phyloP scores from a whole-genome alignment of 305 asterid species.

The Fraxinus albicans region DNA sequence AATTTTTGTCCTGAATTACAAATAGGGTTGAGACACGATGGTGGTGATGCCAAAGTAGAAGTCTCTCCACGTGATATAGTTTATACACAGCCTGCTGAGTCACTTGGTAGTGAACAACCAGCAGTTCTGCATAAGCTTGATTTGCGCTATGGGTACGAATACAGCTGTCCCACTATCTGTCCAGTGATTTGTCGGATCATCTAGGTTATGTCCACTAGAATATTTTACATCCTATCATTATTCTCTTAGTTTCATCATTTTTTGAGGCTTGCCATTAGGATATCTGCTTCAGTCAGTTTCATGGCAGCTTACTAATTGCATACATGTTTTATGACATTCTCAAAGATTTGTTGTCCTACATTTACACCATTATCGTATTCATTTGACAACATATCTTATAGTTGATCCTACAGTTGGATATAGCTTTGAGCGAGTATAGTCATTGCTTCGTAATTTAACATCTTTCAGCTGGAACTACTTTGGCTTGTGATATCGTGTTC shows the following conservation, averaged over 20 bases:
- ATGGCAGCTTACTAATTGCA: neutral
- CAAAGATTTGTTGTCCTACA: neutral
- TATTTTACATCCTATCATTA: neutral
- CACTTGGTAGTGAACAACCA: slow-evolving; percentile 65
- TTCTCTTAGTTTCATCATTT: neutral
- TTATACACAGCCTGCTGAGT: slow-evolving; percentile 83
- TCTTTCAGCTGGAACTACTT: neutral
- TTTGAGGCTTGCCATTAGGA: neutral
- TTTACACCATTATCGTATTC: neutral
- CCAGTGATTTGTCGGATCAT: slow-evolving; percentile 1
- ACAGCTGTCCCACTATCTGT: slow-evolving; percentile 17
- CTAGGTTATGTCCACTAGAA: neutral
- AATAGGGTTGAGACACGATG: slow-evolving; percentile 97
- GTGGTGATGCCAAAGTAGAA: slow-evolving; percentile 95
- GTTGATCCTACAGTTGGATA: neutral
- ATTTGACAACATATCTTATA: neutral
- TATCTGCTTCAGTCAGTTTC: neutral
- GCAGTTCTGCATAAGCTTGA: slow-evolving; percentile 81
- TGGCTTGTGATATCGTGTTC: neutral
- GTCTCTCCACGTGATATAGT: slow-evolving; percentile 96
- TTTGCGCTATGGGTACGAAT: slow-evolving; percentile 79
- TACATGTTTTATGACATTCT: neutral
- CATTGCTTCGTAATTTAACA: neutral
- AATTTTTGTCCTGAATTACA: slow-evolving; percentile 4
- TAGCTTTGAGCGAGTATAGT: neutral